Percentiles rank a stretch among this genome's conserved stretches.
Conservation (phyloP, 2,329 filamentous ascomycete species). For the Trichothecium sympodiale region DNA sequence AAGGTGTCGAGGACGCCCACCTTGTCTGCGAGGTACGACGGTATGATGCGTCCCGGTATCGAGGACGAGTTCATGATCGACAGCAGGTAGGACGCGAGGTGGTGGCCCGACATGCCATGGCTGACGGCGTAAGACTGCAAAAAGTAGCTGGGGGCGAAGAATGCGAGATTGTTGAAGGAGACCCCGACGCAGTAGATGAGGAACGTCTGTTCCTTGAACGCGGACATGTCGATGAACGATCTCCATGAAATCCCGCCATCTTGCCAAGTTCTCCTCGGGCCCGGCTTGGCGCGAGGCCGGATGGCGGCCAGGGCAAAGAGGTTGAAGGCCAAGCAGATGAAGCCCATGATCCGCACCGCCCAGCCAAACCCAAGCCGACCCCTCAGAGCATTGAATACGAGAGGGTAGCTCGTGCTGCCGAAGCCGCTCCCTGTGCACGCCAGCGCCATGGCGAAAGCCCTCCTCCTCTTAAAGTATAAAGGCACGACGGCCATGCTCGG, state of each 20-base stretch:
- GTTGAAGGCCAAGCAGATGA: slow-evolving; percentile 20
- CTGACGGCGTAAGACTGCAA: slow-evolving; percentile 29
- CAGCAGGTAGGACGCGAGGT: slow-evolving; percentile 32
- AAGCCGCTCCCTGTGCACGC: slow-evolving; percentile 28
- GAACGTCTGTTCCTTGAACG: slow-evolving; percentile 18
- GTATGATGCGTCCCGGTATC: slow-evolving; percentile 35
- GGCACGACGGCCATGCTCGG: slow-evolving; percentile 25
- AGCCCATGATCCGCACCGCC: slow-evolving; percentile 22
- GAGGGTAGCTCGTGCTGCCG: slow-evolving; percentile 25
- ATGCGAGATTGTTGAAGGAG: slow-evolving; percentile 21
- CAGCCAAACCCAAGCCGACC: slow-evolving; percentile 20
- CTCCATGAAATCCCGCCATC: slow-evolving; percentile 5
- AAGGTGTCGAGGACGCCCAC: slow-evolving; percentile 30
- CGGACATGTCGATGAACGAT: slow-evolving; percentile 17
- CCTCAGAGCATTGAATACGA: slow-evolving; percentile 21
- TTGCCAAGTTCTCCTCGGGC: slow-evolving; percentile 1
- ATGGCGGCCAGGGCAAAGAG: slow-evolving; percentile 17
- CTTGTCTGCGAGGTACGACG: slow-evolving; percentile 29
- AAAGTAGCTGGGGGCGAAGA: slow-evolving; percentile 32
- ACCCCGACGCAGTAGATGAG: slow-evolving; percentile 19
- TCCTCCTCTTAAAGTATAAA: slow-evolving; percentile 28
- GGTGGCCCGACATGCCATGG: slow-evolving; percentile 16
- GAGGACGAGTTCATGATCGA: slow-evolving; percentile 40
- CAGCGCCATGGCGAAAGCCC: slow-evolving; percentile 30
- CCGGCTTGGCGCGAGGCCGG: slow-evolving; percentile 11